A percentile compares a stretch with the other conserved stretches of the same genome.
phyloP scores from a whole-genome alignment of 495 filamentous ascomycete species.

The Xylaria venustula region DNA sequence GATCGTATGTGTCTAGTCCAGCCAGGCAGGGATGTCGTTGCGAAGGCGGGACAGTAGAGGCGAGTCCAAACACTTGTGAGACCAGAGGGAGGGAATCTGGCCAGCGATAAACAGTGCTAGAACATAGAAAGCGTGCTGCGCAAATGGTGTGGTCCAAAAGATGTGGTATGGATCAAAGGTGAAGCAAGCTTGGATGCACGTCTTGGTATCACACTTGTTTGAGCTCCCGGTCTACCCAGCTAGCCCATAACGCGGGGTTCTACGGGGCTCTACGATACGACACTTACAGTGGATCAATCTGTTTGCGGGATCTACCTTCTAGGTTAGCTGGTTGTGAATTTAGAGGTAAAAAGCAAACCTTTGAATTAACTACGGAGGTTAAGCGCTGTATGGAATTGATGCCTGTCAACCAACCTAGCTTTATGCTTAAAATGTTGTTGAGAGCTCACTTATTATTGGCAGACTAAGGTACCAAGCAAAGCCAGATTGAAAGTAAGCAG shows the following conservation, averaged over 20 bases:
- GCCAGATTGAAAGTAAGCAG: too few species aligned
- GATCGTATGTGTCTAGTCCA: background rate
- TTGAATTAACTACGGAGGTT: too few species aligned
- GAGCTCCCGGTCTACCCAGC: background rate
- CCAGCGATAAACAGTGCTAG: background rate
- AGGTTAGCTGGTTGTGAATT: too few species aligned
- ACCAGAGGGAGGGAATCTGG: background rate
- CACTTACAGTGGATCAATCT: too few species aligned
- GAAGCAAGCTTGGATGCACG: background rate
- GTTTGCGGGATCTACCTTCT: too few species aligned
- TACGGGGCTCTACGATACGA: too few species aligned
- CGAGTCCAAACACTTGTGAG: background rate
- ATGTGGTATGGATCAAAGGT: background rate
- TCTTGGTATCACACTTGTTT: slow-evolving; percentile 4
- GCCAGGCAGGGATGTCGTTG: background rate
- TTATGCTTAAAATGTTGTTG: too few species aligned
- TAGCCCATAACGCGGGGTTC: slow-evolving; percentile 6
- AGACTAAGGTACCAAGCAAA: too few species aligned
- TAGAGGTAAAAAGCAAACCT: too few species aligned
- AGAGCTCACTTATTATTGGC: too few species aligned
- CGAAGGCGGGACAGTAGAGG: background rate
- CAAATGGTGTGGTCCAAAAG: background rate
- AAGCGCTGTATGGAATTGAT: too few species aligned
- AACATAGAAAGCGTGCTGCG: background rate
- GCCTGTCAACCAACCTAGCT: too few species aligned